Evolutionary conservation across 1,284 basidiomycete genomes (phyloP).

Genomic region (Gymnopus androsaceus): DNA sequence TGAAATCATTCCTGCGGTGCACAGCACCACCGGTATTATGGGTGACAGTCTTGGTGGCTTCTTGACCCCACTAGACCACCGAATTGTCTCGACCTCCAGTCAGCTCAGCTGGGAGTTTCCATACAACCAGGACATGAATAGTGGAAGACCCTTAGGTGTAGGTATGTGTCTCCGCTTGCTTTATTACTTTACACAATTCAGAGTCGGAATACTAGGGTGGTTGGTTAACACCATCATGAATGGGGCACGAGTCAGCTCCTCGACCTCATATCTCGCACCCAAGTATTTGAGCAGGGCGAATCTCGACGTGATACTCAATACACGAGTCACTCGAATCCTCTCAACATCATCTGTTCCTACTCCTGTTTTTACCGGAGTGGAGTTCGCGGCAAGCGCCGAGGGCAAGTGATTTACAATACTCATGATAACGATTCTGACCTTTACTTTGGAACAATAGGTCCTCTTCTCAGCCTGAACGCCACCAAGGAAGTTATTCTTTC

Average conservation of each 20-base stretch:
- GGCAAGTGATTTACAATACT: neutral
- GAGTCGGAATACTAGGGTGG: too few relatives aligned
- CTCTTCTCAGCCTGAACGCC: too few relatives aligned
- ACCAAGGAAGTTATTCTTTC: slow-evolving; percentile 13
- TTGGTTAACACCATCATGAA: neutral
- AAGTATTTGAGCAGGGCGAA: neutral
- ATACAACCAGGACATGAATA: too few relatives aligned
- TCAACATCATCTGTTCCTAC: neutral
- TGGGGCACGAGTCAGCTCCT: neutral
- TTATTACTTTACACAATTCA: too few relatives aligned
- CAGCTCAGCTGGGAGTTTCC: neutral
- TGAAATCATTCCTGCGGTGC: neutral
- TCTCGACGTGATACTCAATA: slow-evolving; percentile 3
- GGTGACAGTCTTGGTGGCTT: neutral
- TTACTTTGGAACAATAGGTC: slow-evolving; percentile 3
- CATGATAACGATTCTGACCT: neutral
- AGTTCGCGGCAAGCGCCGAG: neutral
- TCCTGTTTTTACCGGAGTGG: neutral
- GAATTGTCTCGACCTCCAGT: too few relatives aligned
- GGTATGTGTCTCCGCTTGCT: too few relatives aligned
- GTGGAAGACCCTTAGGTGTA: too few relatives aligned
- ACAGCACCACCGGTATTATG: neutral
- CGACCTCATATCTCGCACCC: neutral
- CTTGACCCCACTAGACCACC: neutral
- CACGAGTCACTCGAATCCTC: neutral